phyloP scores from a whole-genome alignment of 2,329 filamentous ascomycete genomes.

The Saccharata proteae region DNA sequence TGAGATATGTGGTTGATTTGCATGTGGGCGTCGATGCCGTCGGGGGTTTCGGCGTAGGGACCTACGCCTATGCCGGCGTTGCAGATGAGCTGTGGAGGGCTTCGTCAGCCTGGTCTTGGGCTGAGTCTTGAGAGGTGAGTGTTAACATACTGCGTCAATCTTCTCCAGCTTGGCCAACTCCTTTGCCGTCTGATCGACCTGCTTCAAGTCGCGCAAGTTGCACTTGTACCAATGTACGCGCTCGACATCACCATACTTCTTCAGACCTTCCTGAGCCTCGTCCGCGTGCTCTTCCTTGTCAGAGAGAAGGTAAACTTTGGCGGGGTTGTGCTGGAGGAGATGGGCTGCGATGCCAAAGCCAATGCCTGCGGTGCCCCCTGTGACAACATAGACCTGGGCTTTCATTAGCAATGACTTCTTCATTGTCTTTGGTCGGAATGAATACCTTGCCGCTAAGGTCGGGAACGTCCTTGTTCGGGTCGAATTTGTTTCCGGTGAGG shows the following conservation, averaged over 20 bases:
- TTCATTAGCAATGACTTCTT: slow-evolving; percentile 1
- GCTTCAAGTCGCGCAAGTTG: slow-evolving; percentile 34
- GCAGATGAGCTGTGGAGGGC: slow-evolving; percentile 33
- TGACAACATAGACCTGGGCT: slow-evolving; percentile 33
- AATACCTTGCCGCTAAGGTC: slow-evolving; percentile 27
- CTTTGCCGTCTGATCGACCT: slow-evolving; percentile 34
- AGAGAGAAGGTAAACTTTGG: slow-evolving; percentile 36
- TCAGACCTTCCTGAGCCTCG: slow-evolving; percentile 31
- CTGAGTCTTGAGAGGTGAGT: no score
- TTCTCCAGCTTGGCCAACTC: slow-evolving; percentile 29
- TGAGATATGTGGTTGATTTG: slow-evolving; percentile 40
- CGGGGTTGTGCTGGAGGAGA: slow-evolving; percentile 37
- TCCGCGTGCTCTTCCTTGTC: slow-evolving; percentile 38
- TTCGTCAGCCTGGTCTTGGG: neutral
- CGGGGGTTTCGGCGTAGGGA: slow-evolving; percentile 35
- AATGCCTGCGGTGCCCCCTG: slow-evolving; percentile 38
- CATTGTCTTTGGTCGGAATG: neutral
- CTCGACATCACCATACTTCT: slow-evolving; percentile 32
- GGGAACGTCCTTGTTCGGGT: slow-evolving; percentile 29
- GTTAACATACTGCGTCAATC: slow-evolving; percentile 30
- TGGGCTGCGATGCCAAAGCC: slow-evolving; percentile 41
- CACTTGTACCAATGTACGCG: slow-evolving; percentile 35
- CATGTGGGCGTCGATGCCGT: slow-evolving; percentile 40
- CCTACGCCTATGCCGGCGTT: slow-evolving; percentile 41
- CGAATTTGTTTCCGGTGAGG: slow-evolving; percentile 23